phyloP scores from a whole-genome alignment of 108 stramenopile genomes.

The Epipyxis sp. region DNA sequence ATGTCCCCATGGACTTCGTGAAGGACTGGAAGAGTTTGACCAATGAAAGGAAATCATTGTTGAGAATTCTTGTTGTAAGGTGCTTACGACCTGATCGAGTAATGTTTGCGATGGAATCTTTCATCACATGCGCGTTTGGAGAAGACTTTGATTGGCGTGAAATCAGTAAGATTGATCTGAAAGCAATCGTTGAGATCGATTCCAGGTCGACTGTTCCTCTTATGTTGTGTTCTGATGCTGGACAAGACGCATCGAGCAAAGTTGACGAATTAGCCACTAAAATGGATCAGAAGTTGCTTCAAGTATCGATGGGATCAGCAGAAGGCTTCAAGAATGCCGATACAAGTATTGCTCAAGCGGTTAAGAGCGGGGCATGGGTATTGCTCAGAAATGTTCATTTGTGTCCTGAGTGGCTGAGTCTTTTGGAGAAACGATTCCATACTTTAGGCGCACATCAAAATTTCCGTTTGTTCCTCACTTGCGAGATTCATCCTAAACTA shows the following conservation, averaged over 20 bases:
- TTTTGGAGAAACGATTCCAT: slow-evolving; percentile 89
- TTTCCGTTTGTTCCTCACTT: slow-evolving; percentile 86
- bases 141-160: slow-evolving; percentile 49
- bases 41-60: slow-evolving; percentile 22
- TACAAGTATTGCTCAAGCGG: slow-evolving; percentile 63
- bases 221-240: slow-evolving; percentile 84
- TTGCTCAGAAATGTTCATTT: slow-evolving; percentile 94
- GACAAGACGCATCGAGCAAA: slow-evolving; percentile 91
- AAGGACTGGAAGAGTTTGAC: background rate
- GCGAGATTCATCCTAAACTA: slow-evolving; percentile 61
- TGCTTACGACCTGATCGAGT: slow-evolving; percentile 85
- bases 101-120: slow-evolving; percentile 67
- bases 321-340: slow-evolving; percentile 86
- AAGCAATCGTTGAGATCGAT: slow-evolving; percentile 40
- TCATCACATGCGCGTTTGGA: slow-evolving; percentile 69
- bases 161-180: slow-evolving; percentile 39
- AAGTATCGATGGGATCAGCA: slow-evolving; percentile 90
- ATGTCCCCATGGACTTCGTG: background rate
- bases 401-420: slow-evolving; percentile 94
- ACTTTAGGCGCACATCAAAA: slow-evolving; percentile 62
- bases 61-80: slow-evolving; percentile 40
- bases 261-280: slow-evolving; percentile 83
- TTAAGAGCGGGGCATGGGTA: slow-evolving; percentile 89
- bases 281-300: slow-evolving; percentile 63
- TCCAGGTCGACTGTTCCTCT: slow-evolving; percentile 55